Percentiles rank a stretch among this genome's conserved stretches.
phyloP scores from a whole-genome alignment of 202 grass and related monocot species.

The Carex arenaria region DNA sequence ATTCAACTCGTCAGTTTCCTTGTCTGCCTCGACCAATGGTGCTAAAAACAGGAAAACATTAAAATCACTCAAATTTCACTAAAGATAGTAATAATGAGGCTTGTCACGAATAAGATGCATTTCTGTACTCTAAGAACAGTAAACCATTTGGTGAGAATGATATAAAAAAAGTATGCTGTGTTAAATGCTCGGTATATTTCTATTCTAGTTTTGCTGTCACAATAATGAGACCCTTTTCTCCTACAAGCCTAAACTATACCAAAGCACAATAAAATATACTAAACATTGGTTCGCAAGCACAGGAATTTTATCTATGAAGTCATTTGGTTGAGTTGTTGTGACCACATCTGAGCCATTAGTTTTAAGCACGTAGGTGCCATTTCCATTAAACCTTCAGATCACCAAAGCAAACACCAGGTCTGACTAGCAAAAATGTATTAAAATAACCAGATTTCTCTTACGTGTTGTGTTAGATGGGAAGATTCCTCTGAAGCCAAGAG shows the following conservation, averaged over 20 bases:
- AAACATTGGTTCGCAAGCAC: not conserved
- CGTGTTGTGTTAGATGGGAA: conserved; percentile 72
- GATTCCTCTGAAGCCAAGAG: conserved; percentile 86
- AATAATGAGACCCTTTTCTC: not conserved
- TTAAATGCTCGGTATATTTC: not conserved
- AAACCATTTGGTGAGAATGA: not conserved
- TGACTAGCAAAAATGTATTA: not conserved
- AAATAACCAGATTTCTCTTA: conserved; percentile 24
- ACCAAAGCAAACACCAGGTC: not conserved
- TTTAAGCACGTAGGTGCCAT: not conserved
- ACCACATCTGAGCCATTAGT: not conserved
- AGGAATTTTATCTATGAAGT: not conserved
- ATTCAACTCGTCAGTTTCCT: conserved; percentile 72
- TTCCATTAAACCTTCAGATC: not conserved
- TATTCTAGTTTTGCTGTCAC: not conserved
- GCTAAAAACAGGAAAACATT: conserved; percentile 31
- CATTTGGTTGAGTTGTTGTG: not conserved
- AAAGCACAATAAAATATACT: not conserved
- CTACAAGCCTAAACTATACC: not conserved
- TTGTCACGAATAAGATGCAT: not conserved
- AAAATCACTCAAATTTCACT: not conserved
- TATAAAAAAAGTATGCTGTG: not conserved
- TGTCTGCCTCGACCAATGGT: conserved; percentile 75
- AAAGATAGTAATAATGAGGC: not conserved
- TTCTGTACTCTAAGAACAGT: not conserved